Conservation (phyloP, 345 rosid genomes). For the Salix caprea region DNA sequence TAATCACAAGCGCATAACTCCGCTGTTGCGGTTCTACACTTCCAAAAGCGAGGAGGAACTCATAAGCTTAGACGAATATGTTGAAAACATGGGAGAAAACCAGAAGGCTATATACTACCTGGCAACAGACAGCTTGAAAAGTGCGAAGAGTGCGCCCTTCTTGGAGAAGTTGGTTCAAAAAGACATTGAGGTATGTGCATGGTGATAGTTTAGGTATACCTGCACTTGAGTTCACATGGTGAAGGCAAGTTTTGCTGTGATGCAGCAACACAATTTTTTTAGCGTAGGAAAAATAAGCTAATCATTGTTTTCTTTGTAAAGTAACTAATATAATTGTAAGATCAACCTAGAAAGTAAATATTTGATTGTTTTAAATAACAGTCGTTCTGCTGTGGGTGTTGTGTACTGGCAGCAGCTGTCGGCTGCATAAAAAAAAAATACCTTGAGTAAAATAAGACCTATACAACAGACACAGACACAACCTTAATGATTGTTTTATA, state of each 20-base stretch:
- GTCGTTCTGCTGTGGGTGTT: too few relatives aligned
- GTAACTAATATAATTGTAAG: too few relatives aligned
- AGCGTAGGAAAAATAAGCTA: not conserved
- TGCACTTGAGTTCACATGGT: not conserved
- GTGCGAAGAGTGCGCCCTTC: slow-evolving; percentile 93
- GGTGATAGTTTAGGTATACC: not conserved
- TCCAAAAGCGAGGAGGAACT: slow-evolving; percentile 86
- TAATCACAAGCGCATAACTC: slow-evolving; percentile 92
- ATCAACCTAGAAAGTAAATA: too few relatives aligned
- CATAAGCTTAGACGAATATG: slow-evolving; percentile 77
- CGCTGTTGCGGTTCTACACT: slow-evolving; percentile 67
- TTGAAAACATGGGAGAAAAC: slow-evolving; percentile 92
- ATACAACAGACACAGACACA: not conserved
- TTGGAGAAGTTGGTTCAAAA: slow-evolving; percentile 91
- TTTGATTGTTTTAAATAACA: too few relatives aligned
- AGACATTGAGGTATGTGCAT: slow-evolving; percentile 66
- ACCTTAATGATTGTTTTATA: not conserved
- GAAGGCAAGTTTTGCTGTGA: not conserved
- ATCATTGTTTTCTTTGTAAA: not conserved
- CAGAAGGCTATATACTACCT: slow-evolving; percentile 93
- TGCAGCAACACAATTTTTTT: not conserved
- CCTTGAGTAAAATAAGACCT: not conserved
- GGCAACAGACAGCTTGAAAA: slow-evolving; percentile 88
- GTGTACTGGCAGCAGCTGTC: not conserved
- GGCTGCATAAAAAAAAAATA: not conserved